Base-by-base conservation (phyloP, 208 protist genomes). In the Acanthamoeba culbertsoni region DNA sequence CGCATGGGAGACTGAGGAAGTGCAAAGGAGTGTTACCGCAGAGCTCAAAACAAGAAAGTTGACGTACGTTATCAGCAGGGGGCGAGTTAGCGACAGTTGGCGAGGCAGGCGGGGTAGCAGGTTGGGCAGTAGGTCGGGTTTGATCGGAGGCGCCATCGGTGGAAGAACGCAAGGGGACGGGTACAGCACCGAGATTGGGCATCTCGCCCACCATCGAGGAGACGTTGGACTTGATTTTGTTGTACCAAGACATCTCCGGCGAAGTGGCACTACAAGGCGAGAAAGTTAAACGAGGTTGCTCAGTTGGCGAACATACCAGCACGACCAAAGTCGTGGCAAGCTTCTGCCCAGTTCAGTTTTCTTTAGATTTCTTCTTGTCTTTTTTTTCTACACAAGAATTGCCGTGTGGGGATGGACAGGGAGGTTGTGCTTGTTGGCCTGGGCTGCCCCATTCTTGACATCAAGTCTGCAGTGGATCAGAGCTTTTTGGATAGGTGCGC, bases 211-310 rank as follows among this genome's bases (percentile, higher is more conserved):
- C 73, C 73, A 84, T 84, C 10, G 7, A 31, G 7, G 73, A 48
- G 10, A 84, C 73, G 46, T 84, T 89, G 12, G 51, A 48, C 40
- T 89, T 89, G 20, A 89, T 37, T 62, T 89, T 89, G 48, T 89
- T 89, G 40, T 79, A 79, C 68, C 68, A 79, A 33, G 68, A 79
- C 51, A 59, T 59, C 51, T n/a, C n/a, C n/a, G n/a, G n/a, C n/a
- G n/a, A n/a, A n/a, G n/a, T n/a, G n/a, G n/a, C n/a, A n/a, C n/a
- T n/a, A n/a, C n/a, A n/a, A n/a, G n/a, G n/a, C n/a, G n/a, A n/a
- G n/a, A n/a, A n/a, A n/a, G n/a, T n/a, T n/a, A n/a, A n/a, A n/a
- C n/a, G n/a, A n/a, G n/a, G n/a, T n/a, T n/a, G n/a, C n/a, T n/a
- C n/a, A n/a, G n/a, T n/a, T n/a, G n/a, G n/a, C n/a, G n/a, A n/a